Evolutionary conservation across 768 basidiomycete species (phyloP), one percentile per base, ranked within the genome.

Genomic region (Sporobolomyces roseus): DNA sequence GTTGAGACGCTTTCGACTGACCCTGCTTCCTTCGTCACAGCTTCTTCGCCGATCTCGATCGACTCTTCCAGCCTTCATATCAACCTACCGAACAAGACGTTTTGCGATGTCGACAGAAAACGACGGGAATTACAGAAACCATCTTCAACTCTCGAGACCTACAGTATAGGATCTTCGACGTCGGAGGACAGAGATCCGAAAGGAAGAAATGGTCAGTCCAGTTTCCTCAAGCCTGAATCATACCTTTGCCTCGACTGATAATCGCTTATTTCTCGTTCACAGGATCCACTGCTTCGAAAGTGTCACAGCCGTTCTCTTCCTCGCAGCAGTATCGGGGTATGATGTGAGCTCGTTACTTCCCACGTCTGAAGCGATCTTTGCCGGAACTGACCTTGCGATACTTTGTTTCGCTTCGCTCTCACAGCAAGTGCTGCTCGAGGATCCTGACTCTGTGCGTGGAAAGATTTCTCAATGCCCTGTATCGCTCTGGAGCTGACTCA

Each of bases 311-410:
- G 79, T 97, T 74, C 88, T 98, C 41, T 97, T 98, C 81, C 80
- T 97, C 64, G 93, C 93, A 66, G 86, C 86, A 75, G 81, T 98
- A 78, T 89, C 88, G 81, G 93, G 97, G 81, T 99, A 96, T 78
- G 29, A 88, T 85, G 43, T 85, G 82, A 51, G 87, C 86, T 85
- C 66, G 85, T 85, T 71, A 85, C 84, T 71, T 13, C 9, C 43
- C 61, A 64, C n/a, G 46, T 21, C 43, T n/a, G n/a, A n/a, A n/a
- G n/a, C n/a, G n/a, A n/a, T n/a, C n/a, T 29, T 48, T 5, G 13
- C 38, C 19, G 33, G 19, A n/a, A 21, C 45, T 46, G 45, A 46
- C 21, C 45, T 7, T n/a, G n/a, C n/a, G n/a, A n/a, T n/a, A n/a
- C n/a, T n/a, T n/a, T n/a, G n/a, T n/a, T n/a, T 41, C 38, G 9